These are phyloP conservation scores for Hypoxylon sp. DNA, from an alignment of 2,329 filamentous ascomycete genomes.

Conservation along the genomic window DNA sequence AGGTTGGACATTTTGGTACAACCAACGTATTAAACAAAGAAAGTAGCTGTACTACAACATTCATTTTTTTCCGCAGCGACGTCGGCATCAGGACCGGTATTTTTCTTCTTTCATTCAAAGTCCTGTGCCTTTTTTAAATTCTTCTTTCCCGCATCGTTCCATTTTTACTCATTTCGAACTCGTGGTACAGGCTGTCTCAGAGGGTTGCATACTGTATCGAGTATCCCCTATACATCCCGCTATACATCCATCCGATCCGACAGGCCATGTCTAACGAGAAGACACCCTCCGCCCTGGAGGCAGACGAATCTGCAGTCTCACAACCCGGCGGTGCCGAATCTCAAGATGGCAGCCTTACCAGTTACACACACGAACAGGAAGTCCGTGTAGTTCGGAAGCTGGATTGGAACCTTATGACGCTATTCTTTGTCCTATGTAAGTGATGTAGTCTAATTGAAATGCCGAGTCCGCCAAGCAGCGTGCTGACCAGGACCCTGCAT, in stretches of 20 bases:
- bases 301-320: slow-evolving; percentile 28
- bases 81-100: not conserved
- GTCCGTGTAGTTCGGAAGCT: slow-evolving; percentile 47
- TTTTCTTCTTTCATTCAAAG: slow-evolving; percentile 9
- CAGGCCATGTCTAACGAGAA: slow-evolving; percentile 38
- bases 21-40: not conserved
- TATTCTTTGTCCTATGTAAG: slow-evolving; percentile 50
- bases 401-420: slow-evolving; percentile 48
- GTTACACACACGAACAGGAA: slow-evolving; percentile 37
- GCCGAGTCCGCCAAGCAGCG: slow-evolving; percentile 8
- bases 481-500: slow-evolving; percentile 24
- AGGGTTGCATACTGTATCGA: slow-evolving; percentile 23
- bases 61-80: slow-evolving; percentile 14
- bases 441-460: slow-evolving; percentile 16
- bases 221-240: not conserved
- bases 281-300: slow-evolving; percentile 33
- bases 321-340: slow-evolving; percentile 8
- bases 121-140: slow-evolving; percentile 6
- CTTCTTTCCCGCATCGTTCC: not conserved
- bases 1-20: not conserved
- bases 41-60: slow-evolving; percentile 16
- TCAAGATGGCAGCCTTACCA: slow-evolving; percentile 22
- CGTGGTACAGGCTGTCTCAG: slow-evolving; percentile 28
- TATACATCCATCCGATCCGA: not conserved
- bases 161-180: not conserved